These are phyloP conservation scores for Alternaria longipes DNA, from an alignment of 2,329 filamentous ascomycete genomes.

Conservation along the genomic window DNA sequence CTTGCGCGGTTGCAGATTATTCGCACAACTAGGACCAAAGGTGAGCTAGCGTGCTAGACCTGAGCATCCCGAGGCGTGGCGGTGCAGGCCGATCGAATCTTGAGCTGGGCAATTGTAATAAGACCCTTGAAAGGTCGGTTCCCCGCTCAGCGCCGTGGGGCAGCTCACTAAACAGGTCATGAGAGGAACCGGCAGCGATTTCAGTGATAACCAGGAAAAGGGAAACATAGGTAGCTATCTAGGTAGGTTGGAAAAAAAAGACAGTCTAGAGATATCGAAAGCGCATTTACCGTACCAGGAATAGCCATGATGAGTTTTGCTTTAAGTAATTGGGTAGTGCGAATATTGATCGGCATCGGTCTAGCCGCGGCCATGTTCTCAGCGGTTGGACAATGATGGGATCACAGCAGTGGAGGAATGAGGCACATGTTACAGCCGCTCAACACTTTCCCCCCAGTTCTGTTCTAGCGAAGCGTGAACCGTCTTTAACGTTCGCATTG, in stretches of 20 bases:
- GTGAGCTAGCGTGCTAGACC: not conserved
- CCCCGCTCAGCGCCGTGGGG: not conserved
- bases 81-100: too few relatives aligned
- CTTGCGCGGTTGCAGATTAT: too few relatives aligned
- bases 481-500: not conserved
- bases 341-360: constrained; percentile 6
- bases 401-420: constrained; percentile 10
- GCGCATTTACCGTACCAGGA: not conserved
- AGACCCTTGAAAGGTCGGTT: not conserved
- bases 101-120: not conserved
- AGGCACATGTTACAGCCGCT: constrained; percentile 12
- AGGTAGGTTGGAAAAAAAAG: not conserved
- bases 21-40: too few relatives aligned
- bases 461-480: constrained; percentile 1
- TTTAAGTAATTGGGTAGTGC: constrained; percentile 8
- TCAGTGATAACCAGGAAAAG: not conserved
- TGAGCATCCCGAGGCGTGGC: too few relatives aligned
- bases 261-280: not conserved
- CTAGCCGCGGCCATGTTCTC: constrained; percentile 8
- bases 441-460: constrained; percentile 12
- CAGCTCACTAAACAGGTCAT: not conserved
- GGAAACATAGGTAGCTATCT: not conserved
- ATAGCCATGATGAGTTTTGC: not conserved
- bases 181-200: not conserved
- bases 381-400: constrained; percentile 14